Percentiles rank a stretch among this genome's conserved stretches.
These are phyloP conservation scores for Verticillium dahliae DNA, from an alignment of 2,329 filamentous ascomycete species.

Conservation along the genomic window DNA sequence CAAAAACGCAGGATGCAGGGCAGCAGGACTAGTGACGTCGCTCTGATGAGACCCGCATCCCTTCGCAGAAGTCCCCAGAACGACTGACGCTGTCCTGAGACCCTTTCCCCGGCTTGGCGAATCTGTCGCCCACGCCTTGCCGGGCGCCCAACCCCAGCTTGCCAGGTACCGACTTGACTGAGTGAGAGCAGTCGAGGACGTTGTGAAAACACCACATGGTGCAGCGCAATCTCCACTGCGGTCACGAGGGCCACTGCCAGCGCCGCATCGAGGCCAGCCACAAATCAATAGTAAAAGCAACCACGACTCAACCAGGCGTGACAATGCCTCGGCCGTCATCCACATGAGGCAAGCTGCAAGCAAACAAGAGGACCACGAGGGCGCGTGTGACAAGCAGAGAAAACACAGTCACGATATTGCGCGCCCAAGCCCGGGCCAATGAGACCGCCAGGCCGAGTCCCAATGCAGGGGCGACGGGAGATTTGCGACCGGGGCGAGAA, in stretches of 20 bases:
- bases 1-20: not conserved
- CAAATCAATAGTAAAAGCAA: not conserved
- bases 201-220: not conserved
- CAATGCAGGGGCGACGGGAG: not conserved
- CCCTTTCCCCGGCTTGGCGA: not conserved
- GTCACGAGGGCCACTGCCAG: not conserved
- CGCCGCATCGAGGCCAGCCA: not conserved
- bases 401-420: not conserved
- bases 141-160: not conserved
- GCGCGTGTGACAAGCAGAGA: not conserved
- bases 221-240: not conserved
- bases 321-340: not conserved
- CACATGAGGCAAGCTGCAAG: not conserved
- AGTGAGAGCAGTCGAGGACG: not conserved
- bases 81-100: not conserved
- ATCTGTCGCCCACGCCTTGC: not conserved
- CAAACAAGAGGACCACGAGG: not conserved
- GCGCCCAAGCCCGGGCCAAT: not conserved
- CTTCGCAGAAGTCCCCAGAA: not conserved
- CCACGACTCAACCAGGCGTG: not conserved
- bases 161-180: too few species aligned
- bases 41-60: not conserved
- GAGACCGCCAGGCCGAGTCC: not conserved
- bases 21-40: not conserved
- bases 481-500: not conserved